Evolutionary conservation across 2,329 filamentous ascomycete genomes (phyloP).

Genomic region (Fusarium lyarnte): DNA sequence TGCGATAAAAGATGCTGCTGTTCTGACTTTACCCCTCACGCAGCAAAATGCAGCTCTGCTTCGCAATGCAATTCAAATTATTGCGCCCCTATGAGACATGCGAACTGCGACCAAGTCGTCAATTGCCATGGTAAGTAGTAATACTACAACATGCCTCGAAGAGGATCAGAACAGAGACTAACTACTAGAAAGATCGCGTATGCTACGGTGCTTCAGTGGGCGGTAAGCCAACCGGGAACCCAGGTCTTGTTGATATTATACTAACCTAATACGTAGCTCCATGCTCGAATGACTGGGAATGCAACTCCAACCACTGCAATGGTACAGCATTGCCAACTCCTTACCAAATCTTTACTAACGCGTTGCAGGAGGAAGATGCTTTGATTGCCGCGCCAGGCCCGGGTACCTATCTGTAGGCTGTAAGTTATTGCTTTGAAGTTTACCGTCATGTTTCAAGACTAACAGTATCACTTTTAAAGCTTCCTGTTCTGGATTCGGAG

Average conservation of each 20-base stretch:
- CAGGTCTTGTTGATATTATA: too few species aligned
- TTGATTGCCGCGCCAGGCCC: background rate
- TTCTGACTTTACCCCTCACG: background rate
- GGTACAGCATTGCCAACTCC: background rate
- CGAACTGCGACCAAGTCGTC: background rate
- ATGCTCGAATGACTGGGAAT: background rate
- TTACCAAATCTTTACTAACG: background rate
- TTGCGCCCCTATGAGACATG: fast-evolving
- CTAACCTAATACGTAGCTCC: background rate
- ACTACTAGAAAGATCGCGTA: background rate
- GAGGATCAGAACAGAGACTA: background rate
- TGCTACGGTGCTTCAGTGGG: background rate
- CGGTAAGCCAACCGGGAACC: background rate
- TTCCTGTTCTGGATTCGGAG: background rate
- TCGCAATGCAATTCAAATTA: background rate
- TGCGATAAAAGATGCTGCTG: fast-evolving
- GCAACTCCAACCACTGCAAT: background rate
- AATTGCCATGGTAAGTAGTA: background rate
- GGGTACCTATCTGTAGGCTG: background rate
- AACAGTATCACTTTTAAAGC: background rate
- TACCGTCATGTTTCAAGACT: background rate
- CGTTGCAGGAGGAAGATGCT: background rate
- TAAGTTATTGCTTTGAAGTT: background rate
- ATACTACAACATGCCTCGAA: background rate
- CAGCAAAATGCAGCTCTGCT: background rate